A percentile compares a stretch with the other conserved stretches of the same genome.
Conservation (phyloP, 2,329 filamentous ascomycete genomes). For the Hymenoscyphus linearis region DNA sequence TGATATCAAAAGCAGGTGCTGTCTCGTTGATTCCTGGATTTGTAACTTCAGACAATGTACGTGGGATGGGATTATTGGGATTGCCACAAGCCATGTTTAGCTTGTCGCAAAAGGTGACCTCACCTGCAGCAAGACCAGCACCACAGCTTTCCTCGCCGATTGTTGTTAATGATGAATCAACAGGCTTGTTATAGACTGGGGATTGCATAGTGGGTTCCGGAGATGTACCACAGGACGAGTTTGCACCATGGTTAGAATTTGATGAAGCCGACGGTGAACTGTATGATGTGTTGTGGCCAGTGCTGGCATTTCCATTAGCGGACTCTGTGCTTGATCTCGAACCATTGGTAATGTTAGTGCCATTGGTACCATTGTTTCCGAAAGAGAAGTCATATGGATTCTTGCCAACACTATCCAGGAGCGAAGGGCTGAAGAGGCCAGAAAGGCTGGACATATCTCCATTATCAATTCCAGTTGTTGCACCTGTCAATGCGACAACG, state of each 20-base stretch:
- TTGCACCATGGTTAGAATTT: constrained; percentile 53
- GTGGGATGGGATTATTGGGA: constrained; percentile 46
- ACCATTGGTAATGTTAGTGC: constrained; percentile 35
- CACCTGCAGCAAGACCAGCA: constrained; percentile 38
- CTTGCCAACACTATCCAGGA: constrained; percentile 42
- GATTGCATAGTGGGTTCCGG: constrained; percentile 72
- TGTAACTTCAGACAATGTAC: constrained; percentile 35
- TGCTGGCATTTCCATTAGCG: constrained; percentile 25
- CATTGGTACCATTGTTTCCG: constrained; percentile 36
- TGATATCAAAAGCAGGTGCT: constrained; percentile 41
- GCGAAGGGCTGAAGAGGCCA: constrained; percentile 54
- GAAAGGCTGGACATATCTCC: constrained; percentile 49
- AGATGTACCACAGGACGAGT: constrained; percentile 69
- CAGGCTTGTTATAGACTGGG: constrained; percentile 53
- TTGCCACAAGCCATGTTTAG: constrained; percentile 51
- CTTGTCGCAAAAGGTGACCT: constrained; percentile 50
- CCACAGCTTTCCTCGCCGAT: constrained; percentile 60
- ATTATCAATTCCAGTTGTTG: constrained; percentile 19
- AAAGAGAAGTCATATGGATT: constrained; percentile 36
- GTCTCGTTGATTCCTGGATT: constrained; percentile 24
- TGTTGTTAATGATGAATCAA: constrained; percentile 54
- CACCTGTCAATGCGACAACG: constrained; percentile 18
- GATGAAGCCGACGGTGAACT: constrained; percentile 62
- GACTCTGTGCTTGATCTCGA: constrained; percentile 38
- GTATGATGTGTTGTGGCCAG: constrained; percentile 47